Percentiles rank a stretch among this genome's conserved stretches.
These are phyloP conservation scores for Coemansia sp. DNA, from an alignment of 192 early-diverging fungal genomes.

Conservation along the genomic window DNA sequence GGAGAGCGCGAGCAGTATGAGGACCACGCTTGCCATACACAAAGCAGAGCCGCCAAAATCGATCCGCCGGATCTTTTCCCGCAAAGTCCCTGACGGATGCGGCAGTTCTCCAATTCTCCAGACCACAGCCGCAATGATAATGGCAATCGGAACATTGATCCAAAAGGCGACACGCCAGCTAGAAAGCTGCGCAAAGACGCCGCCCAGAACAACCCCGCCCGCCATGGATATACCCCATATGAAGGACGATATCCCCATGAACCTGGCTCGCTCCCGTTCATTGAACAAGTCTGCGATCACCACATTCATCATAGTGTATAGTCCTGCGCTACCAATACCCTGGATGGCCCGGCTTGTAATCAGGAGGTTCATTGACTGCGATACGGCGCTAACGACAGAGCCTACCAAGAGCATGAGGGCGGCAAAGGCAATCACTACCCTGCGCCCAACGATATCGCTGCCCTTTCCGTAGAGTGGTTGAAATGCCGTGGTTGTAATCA, in stretches of 20 bases:
- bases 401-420: constrained; percentile 35
- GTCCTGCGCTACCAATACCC: constrained; percentile 63
- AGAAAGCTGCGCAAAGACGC: constrained; percentile 58
- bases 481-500: constrained; percentile 63
- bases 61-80: constrained; percentile 46
- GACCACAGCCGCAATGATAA: constrained; percentile 48
- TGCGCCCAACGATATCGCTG: constrained; percentile 63
- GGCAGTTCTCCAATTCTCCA: constrained; percentile 57
- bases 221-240: constrained; percentile 55
- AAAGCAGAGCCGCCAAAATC: constrained; percentile 52
- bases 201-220: constrained; percentile 65
- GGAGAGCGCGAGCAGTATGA: constrained; percentile 49
- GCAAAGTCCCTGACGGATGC: constrained; percentile 19
- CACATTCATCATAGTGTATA: constrained; percentile 57
- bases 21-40: constrained; percentile 31
- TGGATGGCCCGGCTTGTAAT: constrained; percentile 67
- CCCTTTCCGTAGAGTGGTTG: constrained; percentile 79
- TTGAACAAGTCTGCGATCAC: constrained; percentile 70
- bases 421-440: constrained; percentile 22
- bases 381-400: constrained; percentile 30
- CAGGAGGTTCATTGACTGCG: constrained; percentile 45
- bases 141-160: constrained; percentile 70
- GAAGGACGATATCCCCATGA: constrained; percentile 56
- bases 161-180: constrained; percentile 70
- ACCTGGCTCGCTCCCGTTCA: constrained; percentile 64